Percentiles rank a stretch among this genome's conserved stretches.
These are phyloP conservation scores for Aspergillus sclerotiicarbonarius DNA, from an alignment of 495 filamentous ascomycete species.

Conservation along the genomic window DNA sequence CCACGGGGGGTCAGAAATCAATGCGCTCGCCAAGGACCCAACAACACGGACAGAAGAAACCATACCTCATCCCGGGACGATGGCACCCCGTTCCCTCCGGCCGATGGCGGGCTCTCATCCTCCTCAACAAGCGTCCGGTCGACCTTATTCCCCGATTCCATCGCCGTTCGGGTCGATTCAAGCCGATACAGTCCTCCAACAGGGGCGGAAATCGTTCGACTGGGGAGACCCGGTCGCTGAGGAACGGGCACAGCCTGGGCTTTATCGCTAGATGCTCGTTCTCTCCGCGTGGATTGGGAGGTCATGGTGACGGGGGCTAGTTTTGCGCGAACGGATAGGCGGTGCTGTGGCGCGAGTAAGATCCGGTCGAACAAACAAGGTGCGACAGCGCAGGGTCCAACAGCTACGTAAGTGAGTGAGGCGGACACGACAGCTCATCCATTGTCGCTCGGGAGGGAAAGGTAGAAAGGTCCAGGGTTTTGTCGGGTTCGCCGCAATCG, in stretches of 20 bases:
- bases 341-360: slow-evolving; percentile 12
- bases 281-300: slow-evolving; percentile 24
- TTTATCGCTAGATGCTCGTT: slow-evolving; percentile 35
- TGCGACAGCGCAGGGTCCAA: slow-evolving; percentile 24
- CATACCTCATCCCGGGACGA: slow-evolving; percentile 33
- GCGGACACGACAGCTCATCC: slow-evolving; percentile 34
- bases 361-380: slow-evolving; percentile 22
- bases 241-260: slow-evolving; percentile 28
- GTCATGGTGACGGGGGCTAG: slow-evolving; percentile 17
- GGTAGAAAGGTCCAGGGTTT: background rate
- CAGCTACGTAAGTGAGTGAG: slow-evolving; percentile 34
- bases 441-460: slow-evolving; percentile 29
- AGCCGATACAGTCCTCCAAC: slow-evolving; percentile 29
- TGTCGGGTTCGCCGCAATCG: slow-evolving; percentile 1
- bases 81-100: slow-evolving; percentile 16
- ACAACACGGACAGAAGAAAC: background rate
- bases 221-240: slow-evolving; percentile 31
- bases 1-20: slow-evolving; percentile 16
- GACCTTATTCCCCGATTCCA: slow-evolving; percentile 21
- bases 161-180: slow-evolving; percentile 22
- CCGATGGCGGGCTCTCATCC: slow-evolving; percentile 24
- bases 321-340: slow-evolving; percentile 11
- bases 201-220: slow-evolving; percentile 38
- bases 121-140: slow-evolving; percentile 35
- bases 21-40: background rate